phyloP scores from a whole-genome alignment of 2,329 filamentous ascomycete genomes.

The Ceratocystis papillata region DNA sequence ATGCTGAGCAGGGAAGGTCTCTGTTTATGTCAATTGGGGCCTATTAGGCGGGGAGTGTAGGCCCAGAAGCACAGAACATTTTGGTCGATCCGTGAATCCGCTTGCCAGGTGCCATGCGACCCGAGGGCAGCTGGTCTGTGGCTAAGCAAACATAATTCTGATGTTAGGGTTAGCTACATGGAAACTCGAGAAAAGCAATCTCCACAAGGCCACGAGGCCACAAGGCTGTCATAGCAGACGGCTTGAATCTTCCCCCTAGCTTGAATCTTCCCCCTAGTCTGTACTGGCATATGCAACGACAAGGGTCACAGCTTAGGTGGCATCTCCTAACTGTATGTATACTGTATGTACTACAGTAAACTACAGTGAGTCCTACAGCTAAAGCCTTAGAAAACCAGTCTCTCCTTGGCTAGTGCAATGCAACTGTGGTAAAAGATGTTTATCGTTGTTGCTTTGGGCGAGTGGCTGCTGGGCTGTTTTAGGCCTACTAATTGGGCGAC shows the following conservation, averaged over 20 bases:
- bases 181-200: not conserved
- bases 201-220: not conserved
- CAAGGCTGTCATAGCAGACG: not conserved
- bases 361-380: not conserved
- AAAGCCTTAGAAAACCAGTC: too few species aligned
- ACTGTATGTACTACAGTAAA: not conserved
- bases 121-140: not conserved
- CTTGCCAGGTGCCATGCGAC: not conserved
- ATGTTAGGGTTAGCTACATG: not conserved
- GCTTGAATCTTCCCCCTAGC: not conserved
- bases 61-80: not conserved
- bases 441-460: too few species aligned
- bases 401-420: too few species aligned
- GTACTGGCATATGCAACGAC: not conserved
- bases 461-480: too few species aligned
- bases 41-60: not conserved
- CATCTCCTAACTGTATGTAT: conserved; percentile 5
- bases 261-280: not conserved
- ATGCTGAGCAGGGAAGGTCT: not conserved
- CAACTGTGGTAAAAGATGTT: too few species aligned
- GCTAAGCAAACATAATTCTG: not conserved
- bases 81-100: not conserved
- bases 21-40: conserved; percentile 4
- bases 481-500: too few species aligned
- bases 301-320: conserved; percentile 18